Evolutionary conservation across 257 asterid species (phyloP).

Genomic region (Fraxinus pennsylvanica): DNA sequence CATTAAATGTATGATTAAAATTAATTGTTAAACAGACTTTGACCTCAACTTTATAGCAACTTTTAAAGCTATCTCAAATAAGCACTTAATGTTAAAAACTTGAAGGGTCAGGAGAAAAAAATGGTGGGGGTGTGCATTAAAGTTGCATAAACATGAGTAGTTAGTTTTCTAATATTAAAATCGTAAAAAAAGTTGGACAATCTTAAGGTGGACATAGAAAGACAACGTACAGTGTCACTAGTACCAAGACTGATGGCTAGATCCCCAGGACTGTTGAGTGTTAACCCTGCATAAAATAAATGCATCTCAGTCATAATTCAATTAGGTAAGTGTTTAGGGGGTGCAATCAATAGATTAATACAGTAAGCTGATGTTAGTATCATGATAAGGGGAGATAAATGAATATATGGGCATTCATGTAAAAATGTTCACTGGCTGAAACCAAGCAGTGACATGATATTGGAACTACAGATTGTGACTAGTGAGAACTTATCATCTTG

Average conservation of each 20-base stretch:
- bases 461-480: neutral
- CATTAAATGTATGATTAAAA: no score
- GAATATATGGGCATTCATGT: neutral
- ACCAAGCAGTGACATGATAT: neutral
- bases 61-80: no score
- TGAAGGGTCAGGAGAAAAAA: neutral
- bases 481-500: neutral
- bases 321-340: neutral
- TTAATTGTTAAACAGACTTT: no score
- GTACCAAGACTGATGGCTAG: slow-evolving; percentile 94
- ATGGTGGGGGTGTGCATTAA: neutral
- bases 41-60: no score
- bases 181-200: neutral
- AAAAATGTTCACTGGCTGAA: neutral
- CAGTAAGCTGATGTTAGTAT: neutral
- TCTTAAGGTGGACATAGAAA: slow-evolving; percentile 10
- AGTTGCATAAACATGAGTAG: neutral
- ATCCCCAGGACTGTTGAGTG: slow-evolving; percentile 82
- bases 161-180: slow-evolving; percentile 1
- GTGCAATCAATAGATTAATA: neutral
- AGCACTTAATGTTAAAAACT: neutral
- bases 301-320: slow-evolving; percentile 17
- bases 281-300: slow-evolving; percentile 55
- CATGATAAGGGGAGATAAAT: neutral
- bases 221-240: slow-evolving; percentile 78